Evolutionary conservation across 2,329 filamentous ascomycete genomes (phyloP).

Genomic region (Xylariales sp.): DNA sequence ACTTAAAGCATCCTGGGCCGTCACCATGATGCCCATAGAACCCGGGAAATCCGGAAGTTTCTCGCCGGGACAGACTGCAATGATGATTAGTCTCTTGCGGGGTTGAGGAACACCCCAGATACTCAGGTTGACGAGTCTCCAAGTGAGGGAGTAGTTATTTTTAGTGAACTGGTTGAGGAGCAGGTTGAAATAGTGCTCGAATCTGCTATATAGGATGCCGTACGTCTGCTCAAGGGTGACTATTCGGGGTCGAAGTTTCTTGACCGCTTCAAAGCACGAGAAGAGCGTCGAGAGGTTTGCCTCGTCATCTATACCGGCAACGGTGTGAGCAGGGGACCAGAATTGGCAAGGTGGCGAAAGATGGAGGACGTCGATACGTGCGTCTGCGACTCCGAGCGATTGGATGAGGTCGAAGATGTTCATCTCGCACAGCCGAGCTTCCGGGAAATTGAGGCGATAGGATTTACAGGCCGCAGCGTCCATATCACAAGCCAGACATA

Average conservation of each 20-base stretch:
- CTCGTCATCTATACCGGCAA: constrained; percentile 52
- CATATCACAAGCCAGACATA: constrained; percentile 61
- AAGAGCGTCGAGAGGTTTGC: constrained; percentile 57
- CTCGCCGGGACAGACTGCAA: constrained; percentile 63
- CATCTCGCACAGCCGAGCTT: constrained; percentile 40
- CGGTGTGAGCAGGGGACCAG: constrained; percentile 66
- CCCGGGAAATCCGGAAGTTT: constrained; percentile 58
- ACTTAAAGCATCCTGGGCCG: constrained; percentile 35
- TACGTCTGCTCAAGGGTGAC: constrained; percentile 75
- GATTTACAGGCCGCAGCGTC: constrained; percentile 49
- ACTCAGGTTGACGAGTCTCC: constrained; percentile 52
- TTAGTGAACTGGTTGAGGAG: constrained; percentile 60
- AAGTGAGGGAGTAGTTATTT: constrained; percentile 63
- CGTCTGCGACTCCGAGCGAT: constrained; percentile 15
- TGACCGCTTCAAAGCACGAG: constrained; percentile 46
- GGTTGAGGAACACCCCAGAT: constrained; percentile 45
- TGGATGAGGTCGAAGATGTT: constrained; percentile 42
- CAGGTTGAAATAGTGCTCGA: constrained; percentile 47
- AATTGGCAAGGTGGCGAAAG: constrained; percentile 72
- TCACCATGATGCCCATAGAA: constrained; percentile 50
- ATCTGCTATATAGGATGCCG: constrained; percentile 51
- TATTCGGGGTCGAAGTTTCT: constrained; percentile 55
- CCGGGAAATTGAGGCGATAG: constrained; percentile 53
- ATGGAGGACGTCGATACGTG: constrained; percentile 62
- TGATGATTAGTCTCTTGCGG: constrained; percentile 47